Conservation (phyloP, 2,329 filamentous ascomycete species). For the Penicillium sp. region DNA sequence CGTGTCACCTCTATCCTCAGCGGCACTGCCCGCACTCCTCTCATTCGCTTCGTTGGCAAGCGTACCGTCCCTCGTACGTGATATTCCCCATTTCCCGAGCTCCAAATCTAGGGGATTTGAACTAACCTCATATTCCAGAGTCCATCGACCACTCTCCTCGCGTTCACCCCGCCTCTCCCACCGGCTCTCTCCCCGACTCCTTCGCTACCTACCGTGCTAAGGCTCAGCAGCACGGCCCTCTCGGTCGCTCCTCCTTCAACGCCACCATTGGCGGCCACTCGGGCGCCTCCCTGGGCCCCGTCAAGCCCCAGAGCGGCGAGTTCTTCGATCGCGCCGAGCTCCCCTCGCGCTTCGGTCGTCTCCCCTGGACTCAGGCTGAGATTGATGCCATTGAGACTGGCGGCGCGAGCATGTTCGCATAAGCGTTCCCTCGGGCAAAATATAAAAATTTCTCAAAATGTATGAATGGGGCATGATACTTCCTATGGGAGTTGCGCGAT, state of each 20-base stretch:
- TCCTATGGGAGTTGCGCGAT: slow-evolving; percentile 18
- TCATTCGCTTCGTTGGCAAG: slow-evolving; percentile 53
- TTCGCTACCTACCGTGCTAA: slow-evolving; percentile 63
- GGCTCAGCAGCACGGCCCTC: slow-evolving; percentile 65
- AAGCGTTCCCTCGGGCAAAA: slow-evolving; percentile 10
- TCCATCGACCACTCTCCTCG: slow-evolving; percentile 56
- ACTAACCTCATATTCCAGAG: slow-evolving; percentile 32
- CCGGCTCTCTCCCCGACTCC: slow-evolving; percentile 57
- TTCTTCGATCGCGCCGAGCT: slow-evolving; percentile 90
- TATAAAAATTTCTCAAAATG: slow-evolving; percentile 9
- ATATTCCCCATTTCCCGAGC: neutral
- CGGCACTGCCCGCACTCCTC: slow-evolving; percentile 45
- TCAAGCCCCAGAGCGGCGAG: slow-evolving; percentile 69
- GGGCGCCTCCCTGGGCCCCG: slow-evolving; percentile 69
- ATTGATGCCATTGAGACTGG: slow-evolving; percentile 96
- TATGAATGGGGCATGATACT: slow-evolving; percentile 25
- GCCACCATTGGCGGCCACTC: slow-evolving; percentile 58
- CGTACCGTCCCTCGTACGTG: slow-evolving; percentile 47
- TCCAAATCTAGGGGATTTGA: slow-evolving; percentile 5
- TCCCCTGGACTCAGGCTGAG: slow-evolving; percentile 73
- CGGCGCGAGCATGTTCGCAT: slow-evolving; percentile 68
- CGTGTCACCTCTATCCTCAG: slow-evolving; percentile 44
- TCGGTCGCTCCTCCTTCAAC: slow-evolving; percentile 43
- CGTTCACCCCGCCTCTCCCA: slow-evolving; percentile 59
- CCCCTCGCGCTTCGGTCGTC: slow-evolving; percentile 75